Percentiles rank a stretch among this genome's conserved stretches.
Conservation (phyloP, 805 yeast species). For the Candida adriatica region DNA sequence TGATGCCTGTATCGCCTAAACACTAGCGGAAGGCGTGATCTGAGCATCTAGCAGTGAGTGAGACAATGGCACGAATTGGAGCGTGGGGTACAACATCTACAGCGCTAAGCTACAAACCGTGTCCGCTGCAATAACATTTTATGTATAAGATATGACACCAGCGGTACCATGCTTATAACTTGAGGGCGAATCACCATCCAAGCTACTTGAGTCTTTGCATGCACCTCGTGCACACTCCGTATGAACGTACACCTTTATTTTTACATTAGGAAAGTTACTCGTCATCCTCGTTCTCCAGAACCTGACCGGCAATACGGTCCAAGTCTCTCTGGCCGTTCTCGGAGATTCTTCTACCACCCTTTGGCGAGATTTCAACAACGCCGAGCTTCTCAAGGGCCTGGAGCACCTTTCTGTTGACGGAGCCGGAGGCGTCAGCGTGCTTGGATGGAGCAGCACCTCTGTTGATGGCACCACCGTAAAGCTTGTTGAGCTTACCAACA, state of each 20-base stretch:
- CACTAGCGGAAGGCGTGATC: too few relatives aligned
- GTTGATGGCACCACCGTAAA: constrained; percentile 99
- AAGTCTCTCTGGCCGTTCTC: constrained; percentile 99
- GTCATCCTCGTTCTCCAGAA: constrained; percentile 89
- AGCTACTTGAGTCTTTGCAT: too few relatives aligned
- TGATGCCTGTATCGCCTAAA: too few relatives aligned
- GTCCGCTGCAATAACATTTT: too few relatives aligned
- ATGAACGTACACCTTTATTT: constrained; percentile 10
- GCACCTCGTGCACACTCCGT: too few relatives aligned
- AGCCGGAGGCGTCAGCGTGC: constrained; percentile 99
- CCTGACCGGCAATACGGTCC: constrained; percentile 99
- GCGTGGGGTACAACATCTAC: too few relatives aligned
- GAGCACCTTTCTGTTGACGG: constrained; percentile 96
- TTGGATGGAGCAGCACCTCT: constrained; percentile 98
- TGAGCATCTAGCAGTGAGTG: too few relatives aligned
- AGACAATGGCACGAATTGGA: too few relatives aligned
- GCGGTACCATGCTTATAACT: too few relatives aligned
- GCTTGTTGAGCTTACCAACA: constrained; percentile 98
- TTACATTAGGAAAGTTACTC: constrained; percentile 32
- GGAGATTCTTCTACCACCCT: constrained; percentile 99
- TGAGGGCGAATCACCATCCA: too few relatives aligned
- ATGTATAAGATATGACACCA: too few relatives aligned
- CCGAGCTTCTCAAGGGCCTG: constrained; percentile 99
- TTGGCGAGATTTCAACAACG: constrained; percentile 90
- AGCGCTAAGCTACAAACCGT: too few relatives aligned